phyloP scores from a whole-genome alignment of 2,329 filamentous ascomycete species.

The Aspergillus jensenii region DNA sequence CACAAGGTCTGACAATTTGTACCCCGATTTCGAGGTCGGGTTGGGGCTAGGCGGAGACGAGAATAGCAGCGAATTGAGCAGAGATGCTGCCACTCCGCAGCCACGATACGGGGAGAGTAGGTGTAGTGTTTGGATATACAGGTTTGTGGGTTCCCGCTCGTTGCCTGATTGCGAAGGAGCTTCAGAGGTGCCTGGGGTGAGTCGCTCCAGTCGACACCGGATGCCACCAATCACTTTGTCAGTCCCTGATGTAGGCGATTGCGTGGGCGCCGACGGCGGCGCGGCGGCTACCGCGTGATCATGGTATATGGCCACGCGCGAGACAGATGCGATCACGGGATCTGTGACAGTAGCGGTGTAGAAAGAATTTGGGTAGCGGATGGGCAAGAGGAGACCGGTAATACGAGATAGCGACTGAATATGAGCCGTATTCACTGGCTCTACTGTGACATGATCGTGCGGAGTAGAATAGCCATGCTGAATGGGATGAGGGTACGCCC shows the following conservation, averaged over 20 bases:
- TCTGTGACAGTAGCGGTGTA: slow-evolving; percentile 61
- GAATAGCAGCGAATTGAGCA: slow-evolving; percentile 49
- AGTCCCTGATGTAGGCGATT: slow-evolving; percentile 24
- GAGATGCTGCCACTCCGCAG: slow-evolving; percentile 56
- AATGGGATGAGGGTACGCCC: slow-evolving; percentile 30
- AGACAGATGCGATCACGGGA: slow-evolving; percentile 51
- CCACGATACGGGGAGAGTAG: slow-evolving; percentile 60
- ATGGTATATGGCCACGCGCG: slow-evolving; percentile 61
- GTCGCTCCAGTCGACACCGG: slow-evolving; percentile 46
- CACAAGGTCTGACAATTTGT: slow-evolving; percentile 37
- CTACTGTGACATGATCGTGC: slow-evolving; percentile 54
- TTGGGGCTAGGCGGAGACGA: slow-evolving; percentile 14
- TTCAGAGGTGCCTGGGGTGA: slow-evolving; percentile 19
- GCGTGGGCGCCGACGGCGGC: slow-evolving; percentile 12
- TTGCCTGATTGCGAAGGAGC: slow-evolving; percentile 5
- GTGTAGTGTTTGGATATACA: slow-evolving; percentile 64
- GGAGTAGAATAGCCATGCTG: slow-evolving; percentile 31
- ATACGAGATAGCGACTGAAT: slow-evolving; percentile 58
- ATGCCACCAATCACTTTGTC: slow-evolving; percentile 51
- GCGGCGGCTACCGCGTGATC: slow-evolving; percentile 40
- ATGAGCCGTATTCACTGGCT: slow-evolving; percentile 53
- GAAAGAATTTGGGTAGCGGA: slow-evolving; percentile 61
- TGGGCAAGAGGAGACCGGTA: slow-evolving; percentile 58
- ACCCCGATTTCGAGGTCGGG: slow-evolving; percentile 7
- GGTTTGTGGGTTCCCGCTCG: slow-evolving; percentile 34